These are phyloP conservation scores for Limnanthes douglasii DNA, from an alignment of 345 rosid genomes.

Conservation along the genomic window DNA sequence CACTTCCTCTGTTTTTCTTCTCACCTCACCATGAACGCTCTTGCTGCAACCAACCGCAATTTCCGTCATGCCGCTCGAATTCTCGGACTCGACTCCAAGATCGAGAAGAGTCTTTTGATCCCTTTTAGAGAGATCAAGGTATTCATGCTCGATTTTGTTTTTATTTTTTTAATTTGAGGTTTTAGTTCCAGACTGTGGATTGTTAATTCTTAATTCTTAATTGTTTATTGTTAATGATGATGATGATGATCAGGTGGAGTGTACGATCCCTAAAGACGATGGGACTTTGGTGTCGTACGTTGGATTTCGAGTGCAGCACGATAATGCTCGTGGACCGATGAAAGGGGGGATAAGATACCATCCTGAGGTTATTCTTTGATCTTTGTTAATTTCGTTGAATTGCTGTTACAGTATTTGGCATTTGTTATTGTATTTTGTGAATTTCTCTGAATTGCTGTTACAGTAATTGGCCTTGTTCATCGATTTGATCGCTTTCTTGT, in stretches of 20 bases:
- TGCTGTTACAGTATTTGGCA: background rate
- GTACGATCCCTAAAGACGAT: slow-evolving; percentile 95
- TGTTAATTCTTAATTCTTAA: no score
- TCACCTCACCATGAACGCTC: slow-evolving; percentile 89
- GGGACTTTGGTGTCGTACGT: slow-evolving; percentile 73
- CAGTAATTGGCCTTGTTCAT: background rate
- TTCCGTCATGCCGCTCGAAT: slow-evolving; percentile 79
- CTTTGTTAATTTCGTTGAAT: background rate
- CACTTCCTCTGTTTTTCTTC: no score
- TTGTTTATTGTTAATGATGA: no score
- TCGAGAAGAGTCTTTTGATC: slow-evolving; percentile 77
- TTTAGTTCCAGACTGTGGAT: no score
- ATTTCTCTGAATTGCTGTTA: background rate
- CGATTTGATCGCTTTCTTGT: background rate
- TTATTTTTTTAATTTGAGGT: slow-evolving; percentile 1
- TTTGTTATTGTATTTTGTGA: background rate
- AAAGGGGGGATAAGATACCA: slow-evolving; percentile 99
- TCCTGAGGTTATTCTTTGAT: slow-evolving; percentile 49
- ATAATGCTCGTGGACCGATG: slow-evolving; percentile 99
- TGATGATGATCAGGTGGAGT: slow-evolving; percentile 61
- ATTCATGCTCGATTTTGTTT: background rate
- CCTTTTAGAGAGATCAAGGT: slow-evolving; percentile 98
- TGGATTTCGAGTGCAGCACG: slow-evolving; percentile 96
- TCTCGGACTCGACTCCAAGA: slow-evolving; percentile 85
- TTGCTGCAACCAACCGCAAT: slow-evolving; percentile 87